phyloP scores from a whole-genome alignment of 441 rosid species.

The Viola pubescens region DNA sequence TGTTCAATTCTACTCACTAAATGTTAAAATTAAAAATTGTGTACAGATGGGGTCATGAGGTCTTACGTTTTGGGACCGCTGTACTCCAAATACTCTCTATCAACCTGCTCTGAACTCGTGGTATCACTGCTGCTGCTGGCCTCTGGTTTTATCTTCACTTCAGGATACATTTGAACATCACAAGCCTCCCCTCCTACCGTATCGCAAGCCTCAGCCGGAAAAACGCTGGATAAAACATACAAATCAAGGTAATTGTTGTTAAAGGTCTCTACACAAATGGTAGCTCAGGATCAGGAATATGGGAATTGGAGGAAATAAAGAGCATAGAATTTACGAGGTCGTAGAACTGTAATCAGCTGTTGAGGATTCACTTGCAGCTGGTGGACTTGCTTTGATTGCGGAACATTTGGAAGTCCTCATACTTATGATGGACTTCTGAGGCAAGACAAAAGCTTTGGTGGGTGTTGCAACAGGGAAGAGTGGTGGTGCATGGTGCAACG shows the following conservation, averaged over 20 bases:
- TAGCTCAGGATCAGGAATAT: no score
- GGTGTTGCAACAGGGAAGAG: conserved; percentile 16
- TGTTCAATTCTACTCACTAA: conserved; percentile 3
- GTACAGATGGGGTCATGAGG: background rate
- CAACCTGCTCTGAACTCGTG: conserved; percentile 27
- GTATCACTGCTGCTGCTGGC: conserved; percentile 9
- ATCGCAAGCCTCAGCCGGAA: conserved; percentile 58
- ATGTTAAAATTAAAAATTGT: background rate
- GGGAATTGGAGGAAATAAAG: background rate
- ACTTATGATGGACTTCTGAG: conserved; percentile 20
- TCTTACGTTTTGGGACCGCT: conserved; percentile 38
- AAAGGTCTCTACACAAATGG: no score
- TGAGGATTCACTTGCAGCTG: conserved; percentile 20
- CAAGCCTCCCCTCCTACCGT: conserved; percentile 54
- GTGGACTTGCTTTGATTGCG: conserved; percentile 19
- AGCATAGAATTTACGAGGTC: conserved; percentile 25
- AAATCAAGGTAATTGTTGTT: background rate
- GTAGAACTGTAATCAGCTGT: conserved; percentile 39
- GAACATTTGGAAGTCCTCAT: conserved; percentile 16
- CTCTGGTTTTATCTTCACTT: conserved; percentile 38
- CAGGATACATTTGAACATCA: conserved; percentile 43
- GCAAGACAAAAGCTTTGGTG: conserved; percentile 19
- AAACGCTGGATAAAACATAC: conserved; percentile 26
- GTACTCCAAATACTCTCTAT: conserved; percentile 44
- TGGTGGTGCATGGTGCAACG: conserved; percentile 23